Evolutionary conservation across 2,329 filamentous ascomycete genomes (phyloP).

Genomic region (Tolypocladium capitatum): DNA sequence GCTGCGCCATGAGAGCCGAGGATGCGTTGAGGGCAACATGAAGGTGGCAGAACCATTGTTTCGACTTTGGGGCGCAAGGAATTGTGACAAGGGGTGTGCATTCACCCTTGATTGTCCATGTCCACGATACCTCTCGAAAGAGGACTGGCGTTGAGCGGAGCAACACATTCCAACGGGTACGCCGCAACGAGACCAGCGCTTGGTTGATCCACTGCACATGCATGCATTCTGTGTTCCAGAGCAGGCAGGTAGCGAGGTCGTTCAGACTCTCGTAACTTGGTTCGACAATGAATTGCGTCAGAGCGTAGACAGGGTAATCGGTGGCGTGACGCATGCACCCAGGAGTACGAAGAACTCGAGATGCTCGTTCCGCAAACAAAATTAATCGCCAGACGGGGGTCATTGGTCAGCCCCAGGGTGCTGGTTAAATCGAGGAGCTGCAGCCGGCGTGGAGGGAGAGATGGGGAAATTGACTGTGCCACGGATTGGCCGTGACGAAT

Average conservation of each 20-base stretch:
- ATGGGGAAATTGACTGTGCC: no score
- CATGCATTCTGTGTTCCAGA: neutral
- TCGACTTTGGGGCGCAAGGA: neutral
- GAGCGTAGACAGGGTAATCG: no score
- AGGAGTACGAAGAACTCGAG: neutral
- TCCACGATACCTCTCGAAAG: constrained; percentile 4
- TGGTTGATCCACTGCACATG: neutral
- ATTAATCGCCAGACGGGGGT: neutral
- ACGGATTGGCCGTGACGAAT: neutral
- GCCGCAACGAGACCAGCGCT: constrained; percentile 1
- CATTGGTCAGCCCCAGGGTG: neutral
- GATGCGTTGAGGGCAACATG: constrained; percentile 4
- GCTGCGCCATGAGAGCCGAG: neutral
- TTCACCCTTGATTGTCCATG: neutral
- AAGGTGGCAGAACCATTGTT: constrained; percentile 9
- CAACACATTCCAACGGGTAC: constrained; percentile 19
- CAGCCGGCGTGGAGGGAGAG: neutral
- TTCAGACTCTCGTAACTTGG: neutral
- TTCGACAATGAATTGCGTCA: neutral
- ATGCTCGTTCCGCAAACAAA: neutral
- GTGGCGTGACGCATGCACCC: neutral
- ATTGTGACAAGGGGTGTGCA: constrained; percentile 2
- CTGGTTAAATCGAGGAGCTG: neutral
- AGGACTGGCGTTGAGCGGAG: constrained; percentile 12
- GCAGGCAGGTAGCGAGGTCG: neutral